phyloP scores from a whole-genome alignment of 2,329 filamentous ascomycete genomes.

The Aspergillus phoenicis region DNA sequence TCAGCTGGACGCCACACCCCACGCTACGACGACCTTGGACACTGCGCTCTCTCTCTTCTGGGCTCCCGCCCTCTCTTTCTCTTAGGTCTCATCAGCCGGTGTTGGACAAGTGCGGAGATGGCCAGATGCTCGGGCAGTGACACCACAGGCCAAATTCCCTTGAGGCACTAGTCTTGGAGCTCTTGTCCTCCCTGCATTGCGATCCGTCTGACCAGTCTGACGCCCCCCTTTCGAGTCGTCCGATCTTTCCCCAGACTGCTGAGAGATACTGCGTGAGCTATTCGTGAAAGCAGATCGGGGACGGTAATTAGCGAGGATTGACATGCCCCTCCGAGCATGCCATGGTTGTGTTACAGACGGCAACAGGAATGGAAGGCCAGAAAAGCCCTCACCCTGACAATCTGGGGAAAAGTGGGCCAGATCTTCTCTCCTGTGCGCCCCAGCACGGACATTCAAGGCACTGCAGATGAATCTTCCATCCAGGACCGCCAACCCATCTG shows the following conservation, averaged over 20 bases:
- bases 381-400: constrained; percentile 16
- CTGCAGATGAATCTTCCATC: constrained; percentile 6
- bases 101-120: constrained; percentile 15
- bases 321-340: not conserved
- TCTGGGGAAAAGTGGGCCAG: constrained; percentile 30
- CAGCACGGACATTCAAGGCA: constrained; percentile 22
- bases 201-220: constrained; percentile 5
- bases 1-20: constrained; percentile 29
- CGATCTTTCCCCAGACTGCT: constrained; percentile 1
- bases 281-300: constrained; percentile 1
- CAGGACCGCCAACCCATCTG: not conserved
- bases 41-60: not conserved
- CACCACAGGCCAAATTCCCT: constrained; percentile 20
- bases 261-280: not conserved
- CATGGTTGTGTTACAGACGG: not conserved
- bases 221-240: not conserved
- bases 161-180: constrained; percentile 7
- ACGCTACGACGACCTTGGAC: constrained; percentile 20
- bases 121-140: constrained; percentile 20
- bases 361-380: not conserved
- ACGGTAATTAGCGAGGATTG: not conserved
- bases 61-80: not conserved
- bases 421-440: constrained; percentile 19
- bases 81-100: constrained; percentile 11
- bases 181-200: constrained; percentile 17